Evolutionary conservation across 345 rosid genomes (phyloP).

Genomic region (Boechera retrofracta): DNA sequence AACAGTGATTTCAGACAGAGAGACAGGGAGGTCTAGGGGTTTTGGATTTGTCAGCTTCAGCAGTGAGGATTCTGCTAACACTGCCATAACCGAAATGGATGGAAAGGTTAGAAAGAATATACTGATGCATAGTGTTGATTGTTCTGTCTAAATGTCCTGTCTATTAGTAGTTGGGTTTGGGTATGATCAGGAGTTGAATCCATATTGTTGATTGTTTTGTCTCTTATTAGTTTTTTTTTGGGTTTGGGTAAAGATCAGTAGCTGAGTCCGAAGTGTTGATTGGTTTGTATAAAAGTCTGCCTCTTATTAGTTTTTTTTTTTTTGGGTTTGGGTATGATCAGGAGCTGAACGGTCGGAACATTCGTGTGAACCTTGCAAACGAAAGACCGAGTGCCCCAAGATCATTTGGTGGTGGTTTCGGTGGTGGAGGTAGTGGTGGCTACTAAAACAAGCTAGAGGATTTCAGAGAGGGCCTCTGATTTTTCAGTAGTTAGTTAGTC

Average conservation of each 20-base stretch:
- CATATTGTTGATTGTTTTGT: not conserved
- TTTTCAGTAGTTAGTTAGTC: not conserved
- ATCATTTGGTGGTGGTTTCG: slow-evolving; percentile 30
- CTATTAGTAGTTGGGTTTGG: not conserved
- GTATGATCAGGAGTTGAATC: slow-evolving; percentile 45
- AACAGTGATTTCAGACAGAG: slow-evolving; percentile 59
- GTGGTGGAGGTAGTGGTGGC: slow-evolving; percentile 29
- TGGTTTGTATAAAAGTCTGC: not conserved
- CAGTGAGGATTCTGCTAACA: slow-evolving; percentile 54
- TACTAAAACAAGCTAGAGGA: slow-evolving; percentile 34
- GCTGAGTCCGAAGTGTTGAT: not conserved
- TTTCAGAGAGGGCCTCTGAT: not conserved
- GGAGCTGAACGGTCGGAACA: slow-evolving; percentile 57
- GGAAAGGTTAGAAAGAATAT: slow-evolving; percentile 57
- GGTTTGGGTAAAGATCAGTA: too few relatives aligned
- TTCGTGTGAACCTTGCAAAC: slow-evolving; percentile 64
- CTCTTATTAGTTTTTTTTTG: too few relatives aligned
- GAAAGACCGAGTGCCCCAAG: slow-evolving; percentile 52
- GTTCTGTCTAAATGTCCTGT: not conserved
- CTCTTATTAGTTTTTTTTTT: not conserved
- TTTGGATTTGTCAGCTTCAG: slow-evolving; percentile 66
- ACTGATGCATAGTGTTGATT: not conserved
- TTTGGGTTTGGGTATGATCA: slow-evolving; percentile 35
- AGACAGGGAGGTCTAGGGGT: slow-evolving; percentile 72
- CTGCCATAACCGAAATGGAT: slow-evolving; percentile 66